Conservation (phyloP, 768 basidiomycete species). For the Mycena crocata region DNA sequence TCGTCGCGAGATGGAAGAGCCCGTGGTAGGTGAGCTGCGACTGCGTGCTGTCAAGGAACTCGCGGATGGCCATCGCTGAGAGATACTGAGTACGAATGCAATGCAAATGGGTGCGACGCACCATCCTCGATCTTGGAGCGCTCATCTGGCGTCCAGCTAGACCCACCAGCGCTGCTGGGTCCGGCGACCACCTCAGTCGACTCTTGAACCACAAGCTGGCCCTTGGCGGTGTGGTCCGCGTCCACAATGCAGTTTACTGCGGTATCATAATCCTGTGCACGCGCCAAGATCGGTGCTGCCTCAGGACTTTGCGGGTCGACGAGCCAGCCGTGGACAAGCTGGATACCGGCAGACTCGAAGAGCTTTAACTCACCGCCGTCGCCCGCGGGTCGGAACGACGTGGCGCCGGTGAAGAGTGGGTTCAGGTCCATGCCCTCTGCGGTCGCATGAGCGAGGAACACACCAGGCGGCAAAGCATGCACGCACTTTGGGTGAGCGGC, state of each 20-base stretch:
- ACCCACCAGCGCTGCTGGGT: conserved; percentile 32
- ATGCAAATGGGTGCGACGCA: conserved; percentile 40
- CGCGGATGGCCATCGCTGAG: conserved; percentile 73
- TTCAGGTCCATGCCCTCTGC: conserved; percentile 92
- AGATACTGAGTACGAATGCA: conserved; percentile 9
- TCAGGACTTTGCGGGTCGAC: conserved; percentile 78
- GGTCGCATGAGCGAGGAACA: conserved; percentile 6
- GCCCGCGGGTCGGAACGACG: conserved; percentile 74
- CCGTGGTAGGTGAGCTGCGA: conserved; percentile 93
- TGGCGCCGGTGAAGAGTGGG: conserved; percentile 79
- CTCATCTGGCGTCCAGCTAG: conserved; percentile 63
- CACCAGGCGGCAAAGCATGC: background rate
- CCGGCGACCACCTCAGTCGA: conserved; percentile 37
- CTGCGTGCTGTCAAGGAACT: conserved; percentile 75
- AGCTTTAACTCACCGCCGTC: conserved; percentile 84
- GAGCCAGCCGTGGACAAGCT: conserved; percentile 91
- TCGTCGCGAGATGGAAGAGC: conserved; percentile 80
- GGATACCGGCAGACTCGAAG: conserved; percentile 84
- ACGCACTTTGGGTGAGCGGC: conserved; percentile 82
- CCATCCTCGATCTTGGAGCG: conserved; percentile 77
- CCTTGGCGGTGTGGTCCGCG: conserved; percentile 79
- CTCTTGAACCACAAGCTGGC: conserved; percentile 64
- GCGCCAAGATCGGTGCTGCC: conserved; percentile 57
- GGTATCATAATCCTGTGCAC: conserved; percentile 75
- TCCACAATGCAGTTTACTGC: conserved; percentile 82